Evolutionary conservation across 345 rosid genomes (phyloP).

Genomic region (Syzygium aromaticum): DNA sequence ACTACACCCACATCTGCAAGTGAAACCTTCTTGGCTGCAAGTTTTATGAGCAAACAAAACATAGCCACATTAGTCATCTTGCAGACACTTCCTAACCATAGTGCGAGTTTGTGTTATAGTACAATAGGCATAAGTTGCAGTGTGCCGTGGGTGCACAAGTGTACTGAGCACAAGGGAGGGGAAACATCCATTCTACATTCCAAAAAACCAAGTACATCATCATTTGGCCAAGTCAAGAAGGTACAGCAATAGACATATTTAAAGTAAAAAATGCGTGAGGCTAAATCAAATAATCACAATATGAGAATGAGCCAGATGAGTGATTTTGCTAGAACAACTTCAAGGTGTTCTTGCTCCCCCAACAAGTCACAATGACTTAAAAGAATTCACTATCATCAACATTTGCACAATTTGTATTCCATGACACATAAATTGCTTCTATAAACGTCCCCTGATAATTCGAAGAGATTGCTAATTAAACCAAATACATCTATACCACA

Average conservation of each 20-base stretch:
- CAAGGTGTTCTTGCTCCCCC: background rate
- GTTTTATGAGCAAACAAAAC: background rate
- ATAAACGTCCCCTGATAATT: background rate
- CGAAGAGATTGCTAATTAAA: background rate
- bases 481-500: background rate
- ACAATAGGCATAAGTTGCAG: background rate
- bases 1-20: constrained; percentile 80
- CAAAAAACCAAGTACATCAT: background rate
- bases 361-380: background rate
- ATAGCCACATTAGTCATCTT: background rate
- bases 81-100: background rate
- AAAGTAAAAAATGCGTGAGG: background rate
- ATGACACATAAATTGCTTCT: background rate
- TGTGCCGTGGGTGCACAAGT: background rate
- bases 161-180: background rate
- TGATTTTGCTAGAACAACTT: background rate
- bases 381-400: background rate
- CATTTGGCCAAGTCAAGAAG: background rate
- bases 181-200: background rate
- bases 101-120: background rate
- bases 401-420: background rate
- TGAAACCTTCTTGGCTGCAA: constrained; percentile 93
- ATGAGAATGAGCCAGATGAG: background rate
- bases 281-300: background rate
- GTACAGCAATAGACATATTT: background rate